Percentiles rank a stretch among this genome's conserved stretches.
Evolutionary conservation across 2,329 filamentous ascomycete species (phyloP).

Genomic region (Cercospora canescens): DNA sequence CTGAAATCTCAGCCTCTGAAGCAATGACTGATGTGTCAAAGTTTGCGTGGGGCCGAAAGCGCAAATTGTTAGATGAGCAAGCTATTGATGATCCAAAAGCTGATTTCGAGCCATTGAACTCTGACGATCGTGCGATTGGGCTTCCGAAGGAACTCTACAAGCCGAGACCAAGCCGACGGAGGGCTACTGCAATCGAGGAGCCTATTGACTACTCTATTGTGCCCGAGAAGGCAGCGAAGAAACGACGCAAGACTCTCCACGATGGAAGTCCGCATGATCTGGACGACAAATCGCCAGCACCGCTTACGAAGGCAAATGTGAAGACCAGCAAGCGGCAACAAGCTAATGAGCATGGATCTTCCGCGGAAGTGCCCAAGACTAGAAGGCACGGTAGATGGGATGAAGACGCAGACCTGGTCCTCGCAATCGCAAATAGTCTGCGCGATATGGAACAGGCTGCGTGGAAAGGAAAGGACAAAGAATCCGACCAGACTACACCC

Average conservation of each 20-base stretch:
- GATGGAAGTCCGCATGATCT: neutral
- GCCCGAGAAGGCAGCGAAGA: conserved; percentile 44
- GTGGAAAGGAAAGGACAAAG: neutral
- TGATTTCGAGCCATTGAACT: conserved; percentile 28
- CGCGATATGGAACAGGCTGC: conserved; percentile 7
- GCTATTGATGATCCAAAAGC: neutral
- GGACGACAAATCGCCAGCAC: neutral
- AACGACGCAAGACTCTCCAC: conserved; percentile 39
- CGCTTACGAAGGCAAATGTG: neutral
- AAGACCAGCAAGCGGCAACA: neutral
- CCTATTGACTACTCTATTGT: conserved; percentile 35
- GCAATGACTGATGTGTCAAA: conserved; percentile 16
- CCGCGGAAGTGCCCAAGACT: neutral
- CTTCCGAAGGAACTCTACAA: conserved; percentile 42
- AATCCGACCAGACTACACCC: neutral
- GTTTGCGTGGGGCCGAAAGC: conserved; percentile 22
- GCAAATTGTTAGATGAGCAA: conserved; percentile 19
- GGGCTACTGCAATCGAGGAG: conserved; percentile 31
- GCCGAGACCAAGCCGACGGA: conserved; percentile 40
- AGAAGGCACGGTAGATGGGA: neutral
- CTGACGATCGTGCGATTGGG: conserved; percentile 36
- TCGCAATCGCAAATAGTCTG: conserved; percentile 10
- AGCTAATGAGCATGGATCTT: neutral
- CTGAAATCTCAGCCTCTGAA: conserved; percentile 18
- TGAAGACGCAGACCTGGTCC: conserved; percentile 5